Conservation (phyloP, 768 basidiomycete genomes). For the Albatrellus ellisii region DNA sequence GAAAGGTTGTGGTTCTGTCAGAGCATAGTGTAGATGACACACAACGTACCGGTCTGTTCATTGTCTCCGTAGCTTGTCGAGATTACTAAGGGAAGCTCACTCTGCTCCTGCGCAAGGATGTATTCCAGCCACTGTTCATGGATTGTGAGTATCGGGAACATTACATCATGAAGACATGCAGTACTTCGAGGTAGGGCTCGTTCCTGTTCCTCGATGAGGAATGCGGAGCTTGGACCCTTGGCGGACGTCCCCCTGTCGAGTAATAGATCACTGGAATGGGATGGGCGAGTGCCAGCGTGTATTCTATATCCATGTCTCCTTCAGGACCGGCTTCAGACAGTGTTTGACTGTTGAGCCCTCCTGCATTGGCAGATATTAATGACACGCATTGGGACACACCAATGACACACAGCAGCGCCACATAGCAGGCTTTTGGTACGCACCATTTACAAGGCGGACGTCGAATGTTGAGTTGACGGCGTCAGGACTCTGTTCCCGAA, state of each 20-base stretch:
- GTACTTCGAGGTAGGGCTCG: slow-evolving; percentile 34
- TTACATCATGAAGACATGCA: not conserved
- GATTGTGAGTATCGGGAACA: not conserved
- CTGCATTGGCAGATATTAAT: slow-evolving; percentile 12
- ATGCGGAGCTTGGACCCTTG: slow-evolving; percentile 38
- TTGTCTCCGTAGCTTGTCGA: slow-evolving; percentile 7
- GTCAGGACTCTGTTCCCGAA: slow-evolving; percentile 15
- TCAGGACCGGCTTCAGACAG: slow-evolving; percentile 41
- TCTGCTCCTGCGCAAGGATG: slow-evolving; percentile 29
- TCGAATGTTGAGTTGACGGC: slow-evolving; percentile 32
- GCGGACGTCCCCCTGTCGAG: slow-evolving; percentile 49
- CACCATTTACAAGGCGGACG: slow-evolving; percentile 46
- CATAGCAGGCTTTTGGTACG: slow-evolving; percentile 10
- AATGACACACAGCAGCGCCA: not conserved
- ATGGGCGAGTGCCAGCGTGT: slow-evolving; percentile 47
- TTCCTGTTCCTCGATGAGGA: slow-evolving; percentile 28
- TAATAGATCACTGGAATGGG: slow-evolving; percentile 47
- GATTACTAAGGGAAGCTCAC: slow-evolving; percentile 10
- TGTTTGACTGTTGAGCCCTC: slow-evolving; percentile 47
- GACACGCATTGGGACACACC: not conserved
- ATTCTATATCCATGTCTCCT: slow-evolving; percentile 56
- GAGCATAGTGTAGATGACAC: too few species aligned
- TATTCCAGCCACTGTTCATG: slow-evolving; percentile 48
- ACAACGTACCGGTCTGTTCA: too few species aligned
- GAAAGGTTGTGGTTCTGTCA: too few species aligned